Evolutionary conservation across 331 rosid genomes (phyloP), one percentile per base, ranked within the genome.

Genomic region (Pyracantha coccinea): DNA sequence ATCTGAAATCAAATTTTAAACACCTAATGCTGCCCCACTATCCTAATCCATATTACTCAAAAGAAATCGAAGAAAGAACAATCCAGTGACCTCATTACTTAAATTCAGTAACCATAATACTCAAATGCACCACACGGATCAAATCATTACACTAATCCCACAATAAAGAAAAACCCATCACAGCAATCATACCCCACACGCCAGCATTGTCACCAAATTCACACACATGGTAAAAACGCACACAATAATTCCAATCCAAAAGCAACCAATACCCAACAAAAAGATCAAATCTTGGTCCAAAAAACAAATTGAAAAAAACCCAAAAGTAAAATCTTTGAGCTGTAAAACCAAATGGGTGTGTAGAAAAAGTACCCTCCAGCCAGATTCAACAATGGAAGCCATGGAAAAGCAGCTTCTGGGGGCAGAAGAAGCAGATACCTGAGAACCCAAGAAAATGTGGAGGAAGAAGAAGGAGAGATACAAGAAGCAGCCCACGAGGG

Each of bases 311-410:
- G 8, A 63, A 8, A 7, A 62, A 68, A 6, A 69, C 4, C 23
- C 35, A 57, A 52, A 27, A 41, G 57, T 17, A 14, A 63, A 21
- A 53, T 38, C 20, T 23, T 32, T 62, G 29, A 63, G 12, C 27
- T 38, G 19, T 29, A 61, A 6, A 38, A 27, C 32, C 16, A 28
- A 75, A 53, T 16, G 68, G 60, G 66, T 33, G 12, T 24, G 17
- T 8, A 64, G 14, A 32, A 21, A 8, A 19, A 54, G 67, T 83
- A 93, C 98, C 98, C 72, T 81, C 98, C 98, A 93, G 41, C 83
- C 89, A 86, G 97, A 91, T 88, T 91, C 97, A 69, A 89, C 21
- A 71, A 87, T 70, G 33, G 87, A 89, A 33, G 93, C 96, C 98
- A 93, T 93, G 78, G 31, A 68, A 72, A 1, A 52, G 57, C 57